Evolutionary conservation across 306 rosid species (phyloP).

Genomic region (Carpinus viminea): DNA sequence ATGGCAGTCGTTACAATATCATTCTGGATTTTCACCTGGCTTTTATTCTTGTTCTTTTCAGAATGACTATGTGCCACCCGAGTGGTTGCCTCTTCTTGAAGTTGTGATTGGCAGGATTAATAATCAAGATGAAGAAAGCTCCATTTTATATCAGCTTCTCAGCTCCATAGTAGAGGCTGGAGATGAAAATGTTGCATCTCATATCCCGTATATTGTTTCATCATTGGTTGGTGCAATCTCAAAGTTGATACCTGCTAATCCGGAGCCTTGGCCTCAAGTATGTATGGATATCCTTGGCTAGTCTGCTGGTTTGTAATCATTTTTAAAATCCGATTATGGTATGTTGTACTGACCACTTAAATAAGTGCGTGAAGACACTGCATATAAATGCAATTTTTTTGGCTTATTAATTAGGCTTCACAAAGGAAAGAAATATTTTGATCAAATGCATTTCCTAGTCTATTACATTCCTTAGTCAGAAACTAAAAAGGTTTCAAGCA

Average conservation of each 20-base stretch:
- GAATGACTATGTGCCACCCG: slow-evolving; percentile 88
- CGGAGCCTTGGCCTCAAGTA: slow-evolving; percentile 91
- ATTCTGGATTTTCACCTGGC: slow-evolving; percentile 28
- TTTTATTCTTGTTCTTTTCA: slow-evolving; percentile 44
- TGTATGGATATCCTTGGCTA: slow-evolving; percentile 28
- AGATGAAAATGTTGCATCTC: slow-evolving; percentile 70
- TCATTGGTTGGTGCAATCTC: slow-evolving; percentile 64
- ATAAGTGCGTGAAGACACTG: not conserved
- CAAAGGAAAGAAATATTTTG: not conserved
- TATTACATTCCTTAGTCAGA: slow-evolving; percentile 11
- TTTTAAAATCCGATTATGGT: slow-evolving; percentile 12
- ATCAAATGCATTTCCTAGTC: not conserved
- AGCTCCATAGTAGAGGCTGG: slow-evolving; percentile 76
- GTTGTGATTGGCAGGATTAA: slow-evolving; percentile 63
- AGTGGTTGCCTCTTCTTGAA: slow-evolving; percentile 88
- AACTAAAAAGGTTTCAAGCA: slow-evolving; percentile 18
- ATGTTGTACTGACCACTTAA: not conserved
- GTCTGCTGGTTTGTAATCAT: slow-evolving; percentile 25
- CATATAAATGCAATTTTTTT: not conserved
- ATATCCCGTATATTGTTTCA: slow-evolving; percentile 64
- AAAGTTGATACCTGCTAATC: slow-evolving; percentile 48
- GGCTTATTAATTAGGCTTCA: not conserved
- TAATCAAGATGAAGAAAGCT: slow-evolving; percentile 62
- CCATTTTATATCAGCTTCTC: slow-evolving; percentile 75
- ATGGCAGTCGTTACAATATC: slow-evolving; percentile 5